These are phyloP conservation scores for Globisporangium lucens DNA, from an alignment of 352 stramenopile species.

Conservation along the genomic window DNA sequence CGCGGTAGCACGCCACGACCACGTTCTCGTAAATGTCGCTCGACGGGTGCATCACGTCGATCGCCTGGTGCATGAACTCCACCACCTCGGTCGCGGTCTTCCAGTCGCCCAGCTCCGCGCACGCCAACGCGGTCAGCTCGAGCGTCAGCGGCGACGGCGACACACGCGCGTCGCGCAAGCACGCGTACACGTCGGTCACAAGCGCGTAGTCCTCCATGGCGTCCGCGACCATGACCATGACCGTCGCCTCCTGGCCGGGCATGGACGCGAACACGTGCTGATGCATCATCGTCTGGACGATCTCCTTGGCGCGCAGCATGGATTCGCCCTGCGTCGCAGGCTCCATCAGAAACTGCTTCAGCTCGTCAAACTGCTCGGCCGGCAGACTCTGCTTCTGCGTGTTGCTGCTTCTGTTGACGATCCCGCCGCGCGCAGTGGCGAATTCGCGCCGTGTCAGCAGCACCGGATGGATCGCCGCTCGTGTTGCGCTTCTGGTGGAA, in stretches of 20 bases:
- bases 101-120: slow-evolving; percentile 52
- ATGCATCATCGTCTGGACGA: slow-evolving; percentile 50
- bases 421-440: neutral
- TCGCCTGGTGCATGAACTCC: slow-evolving; percentile 62
- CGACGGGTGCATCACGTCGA: slow-evolving; percentile 71
- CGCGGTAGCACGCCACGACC: slow-evolving; percentile 46
- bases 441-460: slow-evolving; percentile 2
- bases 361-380: slow-evolving; percentile 47
- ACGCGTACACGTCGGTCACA: slow-evolving; percentile 57
- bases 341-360: slow-evolving; percentile 61
- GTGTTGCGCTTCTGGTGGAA: neutral
- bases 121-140: slow-evolving; percentile 58
- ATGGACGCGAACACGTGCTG: slow-evolving; percentile 62
- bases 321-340: slow-evolving; percentile 31
- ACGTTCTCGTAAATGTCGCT: slow-evolving; percentile 71
- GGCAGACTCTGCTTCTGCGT: slow-evolving; percentile 11
- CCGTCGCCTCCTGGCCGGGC: slow-evolving; percentile 66
- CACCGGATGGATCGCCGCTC: neutral
- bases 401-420: neutral
- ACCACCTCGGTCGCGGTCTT: slow-evolving; percentile 55
- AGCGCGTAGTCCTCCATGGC: slow-evolving; percentile 52
- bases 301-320: slow-evolving; percentile 33
- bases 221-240: slow-evolving; percentile 78
- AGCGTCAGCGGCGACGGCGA: slow-evolving; percentile 66
- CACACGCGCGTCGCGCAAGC: slow-evolving; percentile 49